Evolutionary conservation across 1,284 basidiomycete species (phyloP), one percentile per base, ranked within the genome.

Genomic region (Grifola frondosa): DNA sequence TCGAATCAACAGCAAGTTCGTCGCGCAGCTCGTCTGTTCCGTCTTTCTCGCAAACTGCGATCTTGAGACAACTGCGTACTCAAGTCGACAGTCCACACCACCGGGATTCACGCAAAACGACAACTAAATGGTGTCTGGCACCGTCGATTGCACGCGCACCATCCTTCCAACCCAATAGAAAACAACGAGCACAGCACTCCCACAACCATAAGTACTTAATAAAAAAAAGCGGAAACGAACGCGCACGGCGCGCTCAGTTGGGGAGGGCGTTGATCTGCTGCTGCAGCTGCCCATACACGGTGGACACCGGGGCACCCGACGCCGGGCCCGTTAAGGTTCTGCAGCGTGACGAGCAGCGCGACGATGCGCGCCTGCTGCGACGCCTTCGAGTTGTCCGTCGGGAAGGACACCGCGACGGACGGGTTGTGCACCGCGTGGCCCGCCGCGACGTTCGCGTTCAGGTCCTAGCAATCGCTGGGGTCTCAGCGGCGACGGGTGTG

Each of bases 241-340:
- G 19, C 30, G 24, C 30, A 21, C 9, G 30, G 21, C 23, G 23
- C 34, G 24, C 40, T 20, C 16, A 42, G 31, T 37, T 34, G 17
- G 46, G 50, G 32, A 52, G 48, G 30, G 48, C 51, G 45, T 53
- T 49, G 42, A 53, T 49, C 51, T 49, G 40, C 46, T 62, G 54
- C 42, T 61, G 61, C 46, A 68, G 67, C 19, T 62, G 57, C 3
- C 37, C 45, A 21, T 71, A 59, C 23, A 68, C 70, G 15, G 70
- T 70, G 34, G 66, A 63, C 8, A 57, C 63, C 8, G 3, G 70
- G 69, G 51, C 69, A 73, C 6, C 70, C 70, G 21, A 58, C 44
- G 11, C 69, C 70, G 2, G 64, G 51, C 2, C 70, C 70, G 48
- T 64, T 52, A 29, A 73, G 51, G 56, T 72, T 72, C 59, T 73